Evolutionary conservation across 2,329 filamentous ascomycete species (phyloP), one percentile per base, ranked within the genome.

Genomic region (Colletotrichum euphorbiae): DNA sequence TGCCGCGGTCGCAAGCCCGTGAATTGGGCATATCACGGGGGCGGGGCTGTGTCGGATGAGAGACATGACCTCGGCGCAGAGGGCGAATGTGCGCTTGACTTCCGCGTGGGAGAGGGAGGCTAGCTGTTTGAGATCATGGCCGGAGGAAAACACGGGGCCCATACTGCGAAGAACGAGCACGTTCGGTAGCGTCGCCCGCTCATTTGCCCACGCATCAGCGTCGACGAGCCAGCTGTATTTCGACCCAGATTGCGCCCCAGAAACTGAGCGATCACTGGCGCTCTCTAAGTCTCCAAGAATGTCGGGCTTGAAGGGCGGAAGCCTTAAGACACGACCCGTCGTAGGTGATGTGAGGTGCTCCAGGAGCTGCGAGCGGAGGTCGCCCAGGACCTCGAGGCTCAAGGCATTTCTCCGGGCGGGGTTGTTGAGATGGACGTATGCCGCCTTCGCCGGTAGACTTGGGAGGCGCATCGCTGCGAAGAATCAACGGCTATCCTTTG

Each of bases 11-110:
- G 76, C 76, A 15, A 75, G 71, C 2, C 77, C 77, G 21, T 76
- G 72, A 42, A 79, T 68, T n/a, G 74, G 72, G 19, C 71, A 73
- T 17, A 79, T 70, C 5, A 79, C 71, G 15, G 74, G 71, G 4
- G 72, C 74, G 0, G 77, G 77, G 33, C 75, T 78, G 54, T 62
- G 73, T 3, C 77, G 74, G 48, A 79, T 72, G 13, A 79, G 73
- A 3, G 70, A 50, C 75, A 76, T 77, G 56, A 79, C 70, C 48
- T 77, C 73, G 33, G 74, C 75, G 70, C 75, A 78, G 19, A 76
- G 72, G 2, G 58, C 46, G 19, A 79, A 77, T 1, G 74, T 74
- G 21, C 69, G 67, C 38, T 57, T 65, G 5, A 72, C 61, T 3
- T 74, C 56, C 2, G 28, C 43, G 2, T 54, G 31, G 2, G 33